Evolutionary conservation across 306 rosid species (phyloP).

Genomic region (Leucaena leucocephala): DNA sequence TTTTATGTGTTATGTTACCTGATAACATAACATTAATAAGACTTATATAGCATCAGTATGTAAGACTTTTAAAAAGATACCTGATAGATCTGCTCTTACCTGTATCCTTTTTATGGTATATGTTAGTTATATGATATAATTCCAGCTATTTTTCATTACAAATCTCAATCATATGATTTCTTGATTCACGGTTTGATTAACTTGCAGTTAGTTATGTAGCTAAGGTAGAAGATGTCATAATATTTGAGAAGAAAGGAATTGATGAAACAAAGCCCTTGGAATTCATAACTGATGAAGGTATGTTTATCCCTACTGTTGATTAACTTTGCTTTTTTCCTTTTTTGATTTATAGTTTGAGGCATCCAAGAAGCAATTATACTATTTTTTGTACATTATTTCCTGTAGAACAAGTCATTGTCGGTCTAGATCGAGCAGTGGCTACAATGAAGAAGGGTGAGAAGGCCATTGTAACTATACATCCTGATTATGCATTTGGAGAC

Average conservation of each 20-base stretch:
- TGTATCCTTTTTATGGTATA: neutral
- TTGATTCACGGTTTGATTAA: neutral
- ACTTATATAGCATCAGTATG: slow-evolving; percentile 8
- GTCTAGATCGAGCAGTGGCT: slow-evolving; percentile 66
- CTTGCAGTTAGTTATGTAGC: slow-evolving; percentile 59
- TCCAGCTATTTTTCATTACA: neutral
- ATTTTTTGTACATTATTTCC: slow-evolving; percentile 27
- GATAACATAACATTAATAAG: neutral
- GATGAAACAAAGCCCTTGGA: slow-evolving; percentile 57
- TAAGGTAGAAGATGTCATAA: slow-evolving; percentile 64
- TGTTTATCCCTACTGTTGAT: slow-evolving; percentile 24
- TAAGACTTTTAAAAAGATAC: slow-evolving; percentile 4
- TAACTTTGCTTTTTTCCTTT: neutral
- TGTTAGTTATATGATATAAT: neutral
- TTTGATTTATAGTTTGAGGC: slow-evolving; percentile 14
- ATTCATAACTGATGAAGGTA: slow-evolving; percentile 74
- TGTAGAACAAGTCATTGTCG: slow-evolving; percentile 69
- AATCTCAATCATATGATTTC: neutral
- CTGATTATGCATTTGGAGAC: slow-evolving; percentile 71
- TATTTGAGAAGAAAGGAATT: slow-evolving; percentile 68
- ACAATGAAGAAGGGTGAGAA: slow-evolving; percentile 77
- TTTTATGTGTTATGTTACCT: slow-evolving; percentile 12
- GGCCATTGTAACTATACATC: slow-evolving; percentile 61
- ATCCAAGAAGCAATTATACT: slow-evolving; percentile 20
- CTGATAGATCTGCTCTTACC: neutral